phyloP scores from a whole-genome alignment of 805 yeast genomes.

The Hanseniaspora valbyensis region DNA sequence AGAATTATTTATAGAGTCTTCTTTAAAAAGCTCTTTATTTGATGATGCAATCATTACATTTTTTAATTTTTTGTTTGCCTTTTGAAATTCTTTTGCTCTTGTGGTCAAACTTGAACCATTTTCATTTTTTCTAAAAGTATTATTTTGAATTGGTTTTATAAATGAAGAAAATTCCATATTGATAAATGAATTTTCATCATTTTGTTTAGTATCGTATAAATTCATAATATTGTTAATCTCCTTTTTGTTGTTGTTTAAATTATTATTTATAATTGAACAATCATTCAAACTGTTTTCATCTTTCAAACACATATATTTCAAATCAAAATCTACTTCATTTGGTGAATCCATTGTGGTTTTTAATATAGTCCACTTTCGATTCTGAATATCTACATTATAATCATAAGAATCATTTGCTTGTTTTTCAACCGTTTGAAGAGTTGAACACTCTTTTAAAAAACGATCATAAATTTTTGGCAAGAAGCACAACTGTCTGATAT shows the following conservation, averaged over 20 bases:
- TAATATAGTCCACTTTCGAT: constrained; percentile 1
- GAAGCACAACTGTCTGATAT: constrained; percentile 26
- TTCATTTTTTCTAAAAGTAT: not conserved
- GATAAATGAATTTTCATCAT: not conserved
- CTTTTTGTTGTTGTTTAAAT: not conserved
- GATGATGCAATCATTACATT: constrained; percentile 1
- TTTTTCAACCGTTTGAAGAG: not conserved
- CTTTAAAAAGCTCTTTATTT: constrained; percentile 5
- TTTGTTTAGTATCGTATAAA: not conserved
- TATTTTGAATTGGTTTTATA: not conserved
- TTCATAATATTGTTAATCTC: not conserved
- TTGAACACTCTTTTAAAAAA: constrained; percentile 3
- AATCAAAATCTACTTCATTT: constrained; percentile 10
- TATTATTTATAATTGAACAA: constrained; percentile 4
- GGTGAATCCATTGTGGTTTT: constrained; percentile 9
- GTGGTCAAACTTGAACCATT: not conserved
- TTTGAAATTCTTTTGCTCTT: constrained; percentile 8
- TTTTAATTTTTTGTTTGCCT: constrained; percentile 2
- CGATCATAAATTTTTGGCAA: constrained; percentile 22
- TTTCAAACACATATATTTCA: constrained; percentile 6
- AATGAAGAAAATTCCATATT: not conserved
- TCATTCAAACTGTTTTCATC: not conserved
- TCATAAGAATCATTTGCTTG: not conserved
- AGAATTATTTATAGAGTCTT: not conserved
- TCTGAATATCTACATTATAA: not conserved